phyloP scores from a whole-genome alignment of 176 grass and related monocot species.

The Musa beccarii region DNA sequence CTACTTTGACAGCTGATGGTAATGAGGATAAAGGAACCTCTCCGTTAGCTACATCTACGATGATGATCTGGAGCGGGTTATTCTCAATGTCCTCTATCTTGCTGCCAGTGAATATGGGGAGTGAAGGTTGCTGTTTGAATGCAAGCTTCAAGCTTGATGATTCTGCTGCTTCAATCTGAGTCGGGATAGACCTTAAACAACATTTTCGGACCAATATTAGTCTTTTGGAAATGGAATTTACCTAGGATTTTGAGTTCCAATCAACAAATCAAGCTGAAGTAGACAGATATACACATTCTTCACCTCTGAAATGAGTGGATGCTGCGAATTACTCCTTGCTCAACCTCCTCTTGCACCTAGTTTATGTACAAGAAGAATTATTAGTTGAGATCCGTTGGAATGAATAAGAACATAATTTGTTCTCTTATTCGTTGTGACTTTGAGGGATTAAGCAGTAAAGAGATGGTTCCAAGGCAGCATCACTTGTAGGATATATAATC shows the following conservation, averaged over 20 bases:
- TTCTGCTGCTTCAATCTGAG: slow-evolving; percentile 16
- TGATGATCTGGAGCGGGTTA: slow-evolving; percentile 40
- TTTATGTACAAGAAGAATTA: neutral
- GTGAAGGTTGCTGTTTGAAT: slow-evolving; percentile 31
- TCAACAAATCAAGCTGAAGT: no score
- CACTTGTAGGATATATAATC: neutral
- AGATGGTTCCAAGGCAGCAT: no score
- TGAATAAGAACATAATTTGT: no score
- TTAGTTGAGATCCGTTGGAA: no score
- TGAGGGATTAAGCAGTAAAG: no score
- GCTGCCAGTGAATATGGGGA: slow-evolving; percentile 82
- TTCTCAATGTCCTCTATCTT: slow-evolving; percentile 46
- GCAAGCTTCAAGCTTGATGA: slow-evolving; percentile 36
- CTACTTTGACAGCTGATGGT: slow-evolving; percentile 44
- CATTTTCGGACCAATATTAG: no score
- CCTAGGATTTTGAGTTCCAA: no score
- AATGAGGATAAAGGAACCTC: neutral
- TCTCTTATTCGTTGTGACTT: no score
- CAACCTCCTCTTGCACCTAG: slow-evolving; percentile 85
- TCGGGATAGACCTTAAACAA: slow-evolving; percentile 26
- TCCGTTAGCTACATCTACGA: slow-evolving; percentile 26
- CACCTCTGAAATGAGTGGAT: slow-evolving; percentile 44
- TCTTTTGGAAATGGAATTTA: no score
- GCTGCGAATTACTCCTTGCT: slow-evolving; percentile 45
- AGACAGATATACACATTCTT: neutral